These are phyloP conservation scores for Tephrocybe sp. DNA, from an alignment of 768 basidiomycete genomes.

Conservation along the genomic window DNA sequence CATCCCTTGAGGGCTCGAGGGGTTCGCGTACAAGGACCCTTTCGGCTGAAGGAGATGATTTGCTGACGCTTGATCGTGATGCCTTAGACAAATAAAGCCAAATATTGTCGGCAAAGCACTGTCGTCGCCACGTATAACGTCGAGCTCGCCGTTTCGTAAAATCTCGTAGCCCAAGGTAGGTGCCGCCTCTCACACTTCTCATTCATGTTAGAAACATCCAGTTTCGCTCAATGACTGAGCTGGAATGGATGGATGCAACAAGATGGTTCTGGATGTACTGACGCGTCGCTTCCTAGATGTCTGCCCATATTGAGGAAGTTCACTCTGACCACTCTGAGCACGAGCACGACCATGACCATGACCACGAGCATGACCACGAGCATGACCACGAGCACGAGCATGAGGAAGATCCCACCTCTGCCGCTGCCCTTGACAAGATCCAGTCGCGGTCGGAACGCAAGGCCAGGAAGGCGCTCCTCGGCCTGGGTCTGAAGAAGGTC, in stretches of 20 bases:
- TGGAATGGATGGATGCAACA: conserved; percentile 33
- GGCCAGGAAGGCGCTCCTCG: conserved; percentile 89
- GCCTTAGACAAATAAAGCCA: conserved; percentile 25
- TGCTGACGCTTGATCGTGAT: conserved; percentile 21
- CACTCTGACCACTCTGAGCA: conserved; percentile 78
- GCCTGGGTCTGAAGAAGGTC: conserved; percentile 91
- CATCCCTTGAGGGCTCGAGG: conserved; percentile 22
- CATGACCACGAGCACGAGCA: conserved; percentile 54
- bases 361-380: conserved; percentile 54
- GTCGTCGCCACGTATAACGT: conserved; percentile 36
- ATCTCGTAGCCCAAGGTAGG: conserved; percentile 31
- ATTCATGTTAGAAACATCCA: not conserved
- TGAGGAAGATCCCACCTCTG: conserved; percentile 83
- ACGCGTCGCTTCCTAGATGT: conserved; percentile 53
- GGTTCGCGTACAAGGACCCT: too few species aligned
- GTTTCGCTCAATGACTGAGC: conserved; percentile 4
- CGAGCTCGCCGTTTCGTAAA: conserved; percentile 32
- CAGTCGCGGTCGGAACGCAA: conserved; percentile 95
- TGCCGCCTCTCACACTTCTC: not conserved
- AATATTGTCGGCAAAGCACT: conserved; percentile 30
- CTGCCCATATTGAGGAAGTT: conserved; percentile 83
- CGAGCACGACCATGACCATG: conserved; percentile 51
- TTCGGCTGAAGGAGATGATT: conserved; percentile 23
- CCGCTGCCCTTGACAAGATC: conserved; percentile 87
- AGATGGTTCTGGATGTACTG: conserved; percentile 28